phyloP scores from a whole-genome alignment of 2,329 filamentous ascomycete species.

The Colletotrichum tropicicola region DNA sequence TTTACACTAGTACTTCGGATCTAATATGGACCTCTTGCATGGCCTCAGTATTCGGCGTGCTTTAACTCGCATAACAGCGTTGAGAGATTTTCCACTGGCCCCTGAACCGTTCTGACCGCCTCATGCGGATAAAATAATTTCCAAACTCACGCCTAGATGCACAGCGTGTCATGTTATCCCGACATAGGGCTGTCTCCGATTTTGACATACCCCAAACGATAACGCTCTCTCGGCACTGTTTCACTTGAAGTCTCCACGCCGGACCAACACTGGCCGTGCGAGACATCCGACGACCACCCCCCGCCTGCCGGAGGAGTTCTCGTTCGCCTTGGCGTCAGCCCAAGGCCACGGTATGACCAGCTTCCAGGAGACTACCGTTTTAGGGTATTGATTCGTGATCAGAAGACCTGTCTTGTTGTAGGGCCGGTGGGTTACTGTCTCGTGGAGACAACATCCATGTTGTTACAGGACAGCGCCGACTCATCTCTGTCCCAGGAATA shows the following conservation, averaged over 20 bases:
- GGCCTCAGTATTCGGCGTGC: too few relatives aligned
- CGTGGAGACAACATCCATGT: too few relatives aligned
- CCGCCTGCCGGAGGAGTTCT: neutral
- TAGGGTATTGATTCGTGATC: neutral
- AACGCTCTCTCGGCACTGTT: neutral
- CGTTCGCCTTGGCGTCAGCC: neutral
- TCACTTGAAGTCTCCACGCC: neutral
- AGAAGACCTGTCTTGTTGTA: too few relatives aligned
- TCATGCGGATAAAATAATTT: too few relatives aligned
- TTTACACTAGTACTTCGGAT: too few relatives aligned
- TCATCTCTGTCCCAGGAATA: too few relatives aligned
- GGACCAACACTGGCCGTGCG: neutral
- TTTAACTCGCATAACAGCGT: too few relatives aligned
- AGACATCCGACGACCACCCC: neutral
- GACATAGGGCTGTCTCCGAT: neutral
- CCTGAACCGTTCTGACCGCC: too few relatives aligned
- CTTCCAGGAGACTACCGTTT: neutral
- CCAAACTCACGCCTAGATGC: neutral
- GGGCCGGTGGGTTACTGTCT: too few relatives aligned
- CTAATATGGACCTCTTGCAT: neutral
- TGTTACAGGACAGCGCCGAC: too few relatives aligned
- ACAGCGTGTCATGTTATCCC: neutral
- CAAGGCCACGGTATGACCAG: neutral
- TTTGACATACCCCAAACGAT: neutral
- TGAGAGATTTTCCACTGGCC: too few relatives aligned